phyloP scores from a whole-genome alignment of 805 yeast species.

The Metschnikowia colocasiae region DNA sequence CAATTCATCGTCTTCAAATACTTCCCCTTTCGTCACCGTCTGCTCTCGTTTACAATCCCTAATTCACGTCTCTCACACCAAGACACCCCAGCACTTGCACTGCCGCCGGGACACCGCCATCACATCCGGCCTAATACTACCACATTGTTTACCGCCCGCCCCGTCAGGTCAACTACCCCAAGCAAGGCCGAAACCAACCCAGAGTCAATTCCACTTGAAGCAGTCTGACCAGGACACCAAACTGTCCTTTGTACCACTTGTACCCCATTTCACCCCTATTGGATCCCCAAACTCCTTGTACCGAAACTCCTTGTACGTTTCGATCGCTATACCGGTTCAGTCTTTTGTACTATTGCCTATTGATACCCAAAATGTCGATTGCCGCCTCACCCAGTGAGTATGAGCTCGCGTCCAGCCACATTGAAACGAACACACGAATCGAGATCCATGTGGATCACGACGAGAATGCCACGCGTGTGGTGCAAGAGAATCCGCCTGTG shows the following conservation, averaged over 20 bases:
- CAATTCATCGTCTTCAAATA: neutral
- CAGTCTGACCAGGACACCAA: no score
- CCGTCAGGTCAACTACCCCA: neutral
- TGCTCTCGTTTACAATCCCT: neutral
- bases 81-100: neutral
- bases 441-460: neutral
- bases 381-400: constrained; percentile 1
- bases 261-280: no score
- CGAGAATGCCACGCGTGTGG: neutral
- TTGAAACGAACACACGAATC: constrained; percentile 1
- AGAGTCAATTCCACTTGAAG: no score
- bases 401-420: neutral
- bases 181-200: no score
- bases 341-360: no score
- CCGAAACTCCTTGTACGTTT: no score
- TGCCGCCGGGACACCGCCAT: neutral
- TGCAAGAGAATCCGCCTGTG: neutral
- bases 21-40: neutral
- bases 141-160: neutral
- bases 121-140: no score
- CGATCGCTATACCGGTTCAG: no score
- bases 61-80: neutral
- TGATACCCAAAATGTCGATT: neutral
- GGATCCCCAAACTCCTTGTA: no score
- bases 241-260: no score